A percentile compares a stretch with the other conserved stretches of the same genome.
phyloP scores from a whole-genome alignment of 805 yeast genomes.

The Candida michaelii region DNA sequence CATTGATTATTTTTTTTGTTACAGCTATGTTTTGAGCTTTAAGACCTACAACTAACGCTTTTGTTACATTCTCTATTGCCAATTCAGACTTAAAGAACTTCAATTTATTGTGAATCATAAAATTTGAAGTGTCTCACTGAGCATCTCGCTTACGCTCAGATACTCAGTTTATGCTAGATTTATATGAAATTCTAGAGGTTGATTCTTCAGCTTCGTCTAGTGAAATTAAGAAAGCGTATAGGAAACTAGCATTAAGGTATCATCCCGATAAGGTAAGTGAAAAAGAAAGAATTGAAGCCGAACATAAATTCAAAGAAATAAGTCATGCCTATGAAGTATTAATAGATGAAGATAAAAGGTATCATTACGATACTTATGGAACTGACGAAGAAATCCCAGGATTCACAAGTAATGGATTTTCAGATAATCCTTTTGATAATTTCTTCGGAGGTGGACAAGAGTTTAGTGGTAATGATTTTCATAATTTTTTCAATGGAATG shows the following conservation, averaged over 20 bases:
- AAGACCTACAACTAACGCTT: no score
- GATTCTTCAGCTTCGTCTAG: conserved; percentile 58
- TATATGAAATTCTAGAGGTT: conserved; percentile 72
- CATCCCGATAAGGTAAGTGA: conserved; percentile 90
- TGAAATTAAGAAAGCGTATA: conserved; percentile 83
- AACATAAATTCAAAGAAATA: conserved; percentile 76
- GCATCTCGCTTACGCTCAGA: not conserved
- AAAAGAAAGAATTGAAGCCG: conserved; percentile 67
- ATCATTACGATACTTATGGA: conserved; percentile 60
- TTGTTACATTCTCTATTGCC: no score
- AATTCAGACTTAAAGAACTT: no score
- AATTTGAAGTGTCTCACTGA: no score
- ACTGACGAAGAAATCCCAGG: conserved; percentile 31
- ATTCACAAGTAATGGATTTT: conserved; percentile 12
- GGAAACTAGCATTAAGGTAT: conserved; percentile 74
- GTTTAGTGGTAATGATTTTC: conserved; percentile 71
- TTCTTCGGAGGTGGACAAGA: conserved; percentile 39
- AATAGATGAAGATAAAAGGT: conserved; percentile 63
- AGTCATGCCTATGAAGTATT: conserved; percentile 83
- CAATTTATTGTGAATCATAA: no score
- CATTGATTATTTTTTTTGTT: conserved; percentile 2
- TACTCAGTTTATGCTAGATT: conserved; percentile 19
- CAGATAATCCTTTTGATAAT: conserved; percentile 20
- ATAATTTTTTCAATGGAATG: conserved; percentile 60
- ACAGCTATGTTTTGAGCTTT: no score